Evolutionary conservation across 192 early-diverging fungal genomes (phyloP).

Genomic region (Podila epigama): DNA sequence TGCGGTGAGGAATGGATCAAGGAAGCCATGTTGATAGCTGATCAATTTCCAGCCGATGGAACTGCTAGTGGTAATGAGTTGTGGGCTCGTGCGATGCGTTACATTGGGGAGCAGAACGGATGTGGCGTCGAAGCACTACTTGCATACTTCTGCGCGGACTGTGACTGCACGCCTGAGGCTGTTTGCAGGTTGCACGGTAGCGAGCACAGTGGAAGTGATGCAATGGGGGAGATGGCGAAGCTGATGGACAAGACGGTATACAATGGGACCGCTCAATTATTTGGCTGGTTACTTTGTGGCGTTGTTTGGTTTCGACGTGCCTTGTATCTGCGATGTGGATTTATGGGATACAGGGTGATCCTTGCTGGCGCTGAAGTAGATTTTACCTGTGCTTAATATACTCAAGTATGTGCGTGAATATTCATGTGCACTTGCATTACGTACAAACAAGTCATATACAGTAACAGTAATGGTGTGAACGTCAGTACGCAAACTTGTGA

Average conservation of each 20-base stretch:
- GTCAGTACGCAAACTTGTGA: too few relatives aligned
- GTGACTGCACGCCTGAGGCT: not conserved
- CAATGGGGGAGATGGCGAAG: not conserved
- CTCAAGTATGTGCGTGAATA: too few relatives aligned
- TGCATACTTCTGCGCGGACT: not conserved
- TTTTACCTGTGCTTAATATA: constrained; percentile 1
- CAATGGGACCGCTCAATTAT: not conserved
- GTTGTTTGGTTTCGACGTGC: constrained; percentile 1
- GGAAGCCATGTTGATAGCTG: not conserved
- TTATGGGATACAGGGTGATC: not conserved
- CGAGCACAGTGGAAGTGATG: constrained; percentile 1
- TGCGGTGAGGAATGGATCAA: not conserved
- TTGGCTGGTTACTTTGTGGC: constrained; percentile 1
- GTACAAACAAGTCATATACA: too few relatives aligned
- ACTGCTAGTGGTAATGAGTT: not conserved
- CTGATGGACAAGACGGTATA: not conserved
- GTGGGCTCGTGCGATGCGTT: constrained; percentile 2
- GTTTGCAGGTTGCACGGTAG: not conserved
- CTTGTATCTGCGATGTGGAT: constrained; percentile 1
- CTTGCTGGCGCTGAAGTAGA: not conserved
- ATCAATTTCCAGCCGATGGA: not conserved
- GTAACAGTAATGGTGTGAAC: too few relatives aligned
- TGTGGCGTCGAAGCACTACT: not conserved
- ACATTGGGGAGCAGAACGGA: not conserved
- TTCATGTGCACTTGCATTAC: too few relatives aligned